Conservation (phyloP, 1,139 yeast species). For the Yamadazyma siamensis region DNA sequence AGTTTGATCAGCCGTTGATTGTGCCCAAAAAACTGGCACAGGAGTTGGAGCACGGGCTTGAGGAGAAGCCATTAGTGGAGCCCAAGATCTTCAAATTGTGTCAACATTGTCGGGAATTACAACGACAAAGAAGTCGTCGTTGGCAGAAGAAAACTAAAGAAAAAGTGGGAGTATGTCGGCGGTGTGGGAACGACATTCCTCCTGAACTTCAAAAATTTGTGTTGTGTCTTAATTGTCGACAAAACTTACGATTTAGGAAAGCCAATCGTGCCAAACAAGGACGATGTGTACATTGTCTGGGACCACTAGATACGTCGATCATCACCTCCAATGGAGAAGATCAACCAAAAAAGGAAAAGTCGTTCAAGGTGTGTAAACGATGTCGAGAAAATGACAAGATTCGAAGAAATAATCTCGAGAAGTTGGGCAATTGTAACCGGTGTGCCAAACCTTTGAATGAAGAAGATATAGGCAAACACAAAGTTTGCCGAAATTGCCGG, state of each 20-base stretch:
- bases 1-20: conserved; percentile 45
- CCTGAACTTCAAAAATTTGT: conserved; percentile 50
- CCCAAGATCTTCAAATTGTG: conserved; percentile 56
- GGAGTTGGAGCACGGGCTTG: conserved; percentile 11
- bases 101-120: conserved; percentile 61
- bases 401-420: conserved; percentile 53
- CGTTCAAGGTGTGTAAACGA: conserved; percentile 58
- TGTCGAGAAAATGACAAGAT: conserved; percentile 61
- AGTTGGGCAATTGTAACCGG: conserved; percentile 58
- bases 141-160: conserved; percentile 64
- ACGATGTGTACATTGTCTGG: conserved; percentile 65
- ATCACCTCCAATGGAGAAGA: conserved; percentile 18
- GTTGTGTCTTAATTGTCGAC: conserved; percentile 58
- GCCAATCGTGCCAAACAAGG: conserved; percentile 61
- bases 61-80: conserved; percentile 30
- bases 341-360: conserved; percentile 20
- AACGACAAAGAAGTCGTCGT: conserved; percentile 57
- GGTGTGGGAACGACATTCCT: conserved; percentile 58
- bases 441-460: conserved; percentile 50
- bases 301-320: conserved; percentile 50
- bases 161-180: conserved; percentile 59
- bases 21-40: conserved; percentile 28
- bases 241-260: conserved; percentile 51
- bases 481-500: conserved; percentile 54
- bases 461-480: conserved; percentile 48